Base-by-base conservation (phyloP, 2,329 filamentous ascomycete species). In the Colletotrichum musae region DNA sequence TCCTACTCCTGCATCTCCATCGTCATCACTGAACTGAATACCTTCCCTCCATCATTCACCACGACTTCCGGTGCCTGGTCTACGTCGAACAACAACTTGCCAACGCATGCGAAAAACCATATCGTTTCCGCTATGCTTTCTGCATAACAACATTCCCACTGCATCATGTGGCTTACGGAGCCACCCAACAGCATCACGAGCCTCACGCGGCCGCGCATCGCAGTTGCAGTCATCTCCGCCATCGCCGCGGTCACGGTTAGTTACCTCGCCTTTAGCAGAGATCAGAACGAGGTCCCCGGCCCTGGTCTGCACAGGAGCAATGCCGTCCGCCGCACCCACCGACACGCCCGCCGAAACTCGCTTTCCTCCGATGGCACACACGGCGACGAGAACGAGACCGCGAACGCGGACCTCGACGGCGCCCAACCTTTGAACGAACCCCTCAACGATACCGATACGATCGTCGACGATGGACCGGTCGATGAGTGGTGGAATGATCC, bases 251-350 rank as follows among this genome's bases (percentile, higher is more conserved):
- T 83, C 12, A 89, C 87, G 57, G 80, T 87, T 63, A 84, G 86
- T 65, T 93, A 89, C 75, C 86, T 89, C 65, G 80, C 89, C 73
- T 92, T 90, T 77, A 76, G 76, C 74, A 71, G 28, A 68, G 73
- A 47, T 72, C 72, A 56, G 73, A 70, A 75, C 47, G 58, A 36
- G 10, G 10, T 73, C 50, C 75, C 73, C 10, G 79, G 78, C n/a
- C 72, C 76, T 39, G 77, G 79, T 15, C 80, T 93, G 36, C 91
- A 88, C 73, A 84, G 92, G 71, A 91, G 91, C 76, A 93, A 93
- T 78, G 91, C 92, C 12, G 77, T 93, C 45, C 89, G 91, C 70
- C 86, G 88, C 66, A 76, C 77, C 39, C 83, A 83, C 26, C 76
- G 79, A 28, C 77, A 75, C 28, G 77, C 75, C 43, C 78, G 77